Percentiles rank a stretch among this genome's conserved stretches.
Conservation (phyloP, 2,329 filamentous ascomycete genomes). For the Colletotrichum tanaceti region DNA sequence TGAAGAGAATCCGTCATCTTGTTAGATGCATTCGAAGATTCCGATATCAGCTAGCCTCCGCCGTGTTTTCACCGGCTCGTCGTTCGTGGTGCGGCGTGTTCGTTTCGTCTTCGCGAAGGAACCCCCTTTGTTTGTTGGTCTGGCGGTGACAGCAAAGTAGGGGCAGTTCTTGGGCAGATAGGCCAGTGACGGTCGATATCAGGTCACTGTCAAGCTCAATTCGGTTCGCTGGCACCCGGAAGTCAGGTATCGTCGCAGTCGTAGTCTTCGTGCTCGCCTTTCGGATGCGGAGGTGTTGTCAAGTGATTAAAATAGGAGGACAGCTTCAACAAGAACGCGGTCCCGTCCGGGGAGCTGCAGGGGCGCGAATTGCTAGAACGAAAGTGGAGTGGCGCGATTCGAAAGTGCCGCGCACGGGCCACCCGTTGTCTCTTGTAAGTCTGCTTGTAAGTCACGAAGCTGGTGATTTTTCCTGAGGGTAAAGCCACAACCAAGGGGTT, state of each 20-base stretch:
- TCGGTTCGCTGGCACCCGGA: background rate
- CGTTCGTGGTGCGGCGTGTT: constrained; percentile 9
- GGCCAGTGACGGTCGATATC: background rate
- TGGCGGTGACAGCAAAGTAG: constrained; percentile 37
- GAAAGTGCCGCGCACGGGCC: constrained; percentile 34
- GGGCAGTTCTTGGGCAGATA: constrained; percentile 12
- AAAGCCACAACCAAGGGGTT: background rate
- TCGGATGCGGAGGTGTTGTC: constrained; percentile 14
- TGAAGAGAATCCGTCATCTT: constrained; percentile 76
- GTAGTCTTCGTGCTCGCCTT: constrained; percentile 31
- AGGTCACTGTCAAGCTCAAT: background rate
- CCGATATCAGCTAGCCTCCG: background rate
- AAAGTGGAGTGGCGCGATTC: constrained; percentile 35
- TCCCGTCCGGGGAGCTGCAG: constrained; percentile 41
- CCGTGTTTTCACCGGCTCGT: constrained; percentile 16
- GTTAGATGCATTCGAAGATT: constrained; percentile 38
- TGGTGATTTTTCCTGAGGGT: background rate
- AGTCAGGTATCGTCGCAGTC: constrained; percentile 20
- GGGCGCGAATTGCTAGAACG: constrained; percentile 40
- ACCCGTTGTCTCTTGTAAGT: constrained; percentile 23
- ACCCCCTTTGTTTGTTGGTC: constrained; percentile 39
- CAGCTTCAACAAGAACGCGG: constrained; percentile 42
- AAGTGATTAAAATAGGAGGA: constrained; percentile 38
- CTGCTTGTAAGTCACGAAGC: constrained; percentile 21
- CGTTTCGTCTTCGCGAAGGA: constrained; percentile 32